Evolutionary conservation across 805 yeast genomes (phyloP).

Genomic region (Yarrowia sp.): DNA sequence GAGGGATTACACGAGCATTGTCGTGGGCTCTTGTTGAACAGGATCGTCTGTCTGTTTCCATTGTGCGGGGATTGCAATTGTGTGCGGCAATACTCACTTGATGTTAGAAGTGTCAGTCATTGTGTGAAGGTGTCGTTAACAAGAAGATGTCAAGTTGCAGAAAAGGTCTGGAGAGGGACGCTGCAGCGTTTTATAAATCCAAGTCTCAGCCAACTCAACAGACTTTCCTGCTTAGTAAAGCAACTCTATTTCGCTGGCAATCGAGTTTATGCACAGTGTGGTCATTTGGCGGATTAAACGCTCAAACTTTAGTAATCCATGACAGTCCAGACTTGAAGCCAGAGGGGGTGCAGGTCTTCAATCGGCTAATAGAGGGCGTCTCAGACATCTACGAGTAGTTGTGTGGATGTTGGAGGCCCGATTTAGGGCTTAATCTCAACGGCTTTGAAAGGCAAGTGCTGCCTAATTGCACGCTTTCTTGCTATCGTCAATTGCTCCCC

Average conservation of each 20-base stretch:
- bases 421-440: no score
- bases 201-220: constrained; percentile 31
- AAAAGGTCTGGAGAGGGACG: constrained; percentile 25
- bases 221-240: constrained; percentile 35
- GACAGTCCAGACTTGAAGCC: constrained; percentile 17
- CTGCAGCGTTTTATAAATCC: constrained; percentile 34
- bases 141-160: constrained; percentile 33
- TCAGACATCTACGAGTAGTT: no score
- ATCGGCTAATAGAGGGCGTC: no score
- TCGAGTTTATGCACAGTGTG: constrained; percentile 34
- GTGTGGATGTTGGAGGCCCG: no score
- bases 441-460: not conserved
- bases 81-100: constrained; percentile 35
- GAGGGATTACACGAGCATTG: constrained; percentile 11
- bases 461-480: not conserved
- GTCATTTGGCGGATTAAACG: constrained; percentile 35
- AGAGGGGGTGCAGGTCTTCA: no score
- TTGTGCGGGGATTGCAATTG: constrained; percentile 13
- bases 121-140: constrained; percentile 35
- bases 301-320: constrained; percentile 33
- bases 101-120: constrained; percentile 39
- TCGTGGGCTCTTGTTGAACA: not conserved
- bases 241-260: constrained; percentile 29
- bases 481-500: constrained; percentile 11
- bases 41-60: no score